These are phyloP conservation scores for Geotrichum carabidarum DNA, from an alignment of 1,139 yeast species.

Conservation along the genomic window DNA sequence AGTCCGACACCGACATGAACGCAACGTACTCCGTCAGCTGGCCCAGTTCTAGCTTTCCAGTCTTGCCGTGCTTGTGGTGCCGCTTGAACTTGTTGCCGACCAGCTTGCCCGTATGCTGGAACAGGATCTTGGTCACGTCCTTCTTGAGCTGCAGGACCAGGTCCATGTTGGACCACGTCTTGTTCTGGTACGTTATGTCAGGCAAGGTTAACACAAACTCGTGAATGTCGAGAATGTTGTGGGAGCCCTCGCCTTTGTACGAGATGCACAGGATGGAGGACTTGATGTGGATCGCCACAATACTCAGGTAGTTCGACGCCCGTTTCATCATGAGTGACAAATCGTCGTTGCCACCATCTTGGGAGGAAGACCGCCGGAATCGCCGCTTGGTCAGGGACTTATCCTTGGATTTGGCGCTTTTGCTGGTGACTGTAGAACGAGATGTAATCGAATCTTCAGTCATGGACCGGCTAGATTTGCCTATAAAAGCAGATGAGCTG, in stretches of 20 bases:
- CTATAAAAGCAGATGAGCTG: no score
- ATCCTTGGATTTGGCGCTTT: background rate
- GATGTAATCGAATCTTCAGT: no score
- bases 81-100: slow-evolving; percentile 62
- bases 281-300: slow-evolving; percentile 54
- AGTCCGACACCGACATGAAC: slow-evolving; percentile 35
- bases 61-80: slow-evolving; percentile 29
- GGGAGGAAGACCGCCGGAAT: background rate
- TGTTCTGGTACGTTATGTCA: slow-evolving; percentile 54
- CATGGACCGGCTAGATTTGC: no score
- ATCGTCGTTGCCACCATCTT: slow-evolving; percentile 37
- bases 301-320: slow-evolving; percentile 61
- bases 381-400: background rate
- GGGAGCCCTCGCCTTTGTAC: slow-evolving; percentile 54
- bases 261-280: slow-evolving; percentile 57
- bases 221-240: slow-evolving; percentile 66
- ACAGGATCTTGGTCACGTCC: slow-evolving; percentile 57
- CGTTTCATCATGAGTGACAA: slow-evolving; percentile 57
- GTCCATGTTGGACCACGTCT: slow-evolving; percentile 77
- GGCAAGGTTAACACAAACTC: slow-evolving; percentile 64
- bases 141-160: slow-evolving; percentile 58
- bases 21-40: slow-evolving; percentile 36
- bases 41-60: slow-evolving; percentile 26
- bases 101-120: slow-evolving; percentile 73
- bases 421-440: no score